These are phyloP conservation scores for Penicillium paneum DNA, from an alignment of 2,329 filamentous ascomycete species.

Conservation along the genomic window DNA sequence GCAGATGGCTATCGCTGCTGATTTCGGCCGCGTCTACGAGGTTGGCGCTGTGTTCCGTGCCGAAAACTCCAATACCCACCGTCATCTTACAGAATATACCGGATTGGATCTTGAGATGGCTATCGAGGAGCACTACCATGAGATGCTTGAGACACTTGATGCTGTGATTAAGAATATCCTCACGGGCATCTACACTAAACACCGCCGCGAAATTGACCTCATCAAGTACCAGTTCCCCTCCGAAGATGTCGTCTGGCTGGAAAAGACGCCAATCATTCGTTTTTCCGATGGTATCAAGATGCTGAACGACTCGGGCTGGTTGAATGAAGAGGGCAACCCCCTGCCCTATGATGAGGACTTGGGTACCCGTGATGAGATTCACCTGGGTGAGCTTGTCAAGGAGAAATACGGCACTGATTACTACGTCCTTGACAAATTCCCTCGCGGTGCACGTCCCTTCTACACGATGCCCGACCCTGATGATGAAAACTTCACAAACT, in stretches of 20 bases:
- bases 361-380: conserved; percentile 80
- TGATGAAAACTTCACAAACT: conserved; percentile 74
- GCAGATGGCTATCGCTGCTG: conserved; percentile 86
- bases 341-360: conserved; percentile 74
- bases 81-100: conserved; percentile 91
- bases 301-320: conserved; percentile 74
- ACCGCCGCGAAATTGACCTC: conserved; percentile 69
- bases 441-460: conserved; percentile 77
- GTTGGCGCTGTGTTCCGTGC: conserved; percentile 88
- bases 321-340: conserved; percentile 70
- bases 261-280: conserved; percentile 75
- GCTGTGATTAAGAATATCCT: conserved; percentile 77
- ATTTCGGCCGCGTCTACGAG: conserved; percentile 87
- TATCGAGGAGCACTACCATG: conserved; percentile 84
- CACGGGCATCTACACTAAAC: conserved; percentile 65
- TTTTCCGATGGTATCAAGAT: conserved; percentile 78
- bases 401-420: conserved; percentile 86
- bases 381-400: conserved; percentile 77
- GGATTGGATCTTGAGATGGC: conserved; percentile 91
- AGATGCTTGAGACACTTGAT: conserved; percentile 77
- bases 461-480: conserved; percentile 82
- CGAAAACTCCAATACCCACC: conserved; percentile 92
- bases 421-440: conserved; percentile 93
- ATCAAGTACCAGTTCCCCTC: conserved; percentile 83
- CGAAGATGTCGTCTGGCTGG: conserved; percentile 80